Evolutionary conservation across 495 filamentous ascomycete genomes (phyloP).

Genomic region (Terfezia claveryi): DNA sequence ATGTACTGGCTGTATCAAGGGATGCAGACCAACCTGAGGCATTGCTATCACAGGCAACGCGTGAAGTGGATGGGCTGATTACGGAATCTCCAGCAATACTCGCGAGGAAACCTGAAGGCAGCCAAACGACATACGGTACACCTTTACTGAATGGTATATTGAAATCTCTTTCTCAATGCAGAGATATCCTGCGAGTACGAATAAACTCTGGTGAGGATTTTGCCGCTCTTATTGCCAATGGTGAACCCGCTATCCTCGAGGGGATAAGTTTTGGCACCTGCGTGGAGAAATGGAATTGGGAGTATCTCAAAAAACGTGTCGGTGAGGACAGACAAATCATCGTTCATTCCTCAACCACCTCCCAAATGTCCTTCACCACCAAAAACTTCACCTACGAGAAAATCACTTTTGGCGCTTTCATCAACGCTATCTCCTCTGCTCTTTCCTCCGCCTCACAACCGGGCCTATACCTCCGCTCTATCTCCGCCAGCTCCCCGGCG

Average conservation of each 20-base stretch:
- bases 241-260: conserved; percentile 44
- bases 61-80: too few species aligned
- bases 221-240: conserved; percentile 30
- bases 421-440: conserved; percentile 29
- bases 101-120: too few species aligned
- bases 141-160: too few species aligned
- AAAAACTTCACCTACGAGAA: conserved; percentile 68
- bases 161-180: too few species aligned
- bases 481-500: conserved; percentile 44
- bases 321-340: conserved; percentile 41
- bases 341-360: conserved; percentile 10
- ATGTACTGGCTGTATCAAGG: conserved; percentile 26
- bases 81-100: too few species aligned
- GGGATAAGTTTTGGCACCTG: conserved; percentile 45
- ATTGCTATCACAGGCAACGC: too few species aligned
- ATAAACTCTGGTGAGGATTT: conserved; percentile 35
- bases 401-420: conserved; percentile 44
- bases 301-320: conserved; percentile 42
- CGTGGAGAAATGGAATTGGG: conserved; percentile 40
- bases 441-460: conserved; percentile 27
- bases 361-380: conserved; percentile 50
- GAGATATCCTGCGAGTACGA: neutral
- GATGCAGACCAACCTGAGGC: neutral
- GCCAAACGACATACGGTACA: too few species aligned
- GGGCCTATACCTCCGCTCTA: conserved; percentile 47